Base-by-base conservation (phyloP, 441 rosid species). In the Eruca vesicaria region DNA sequence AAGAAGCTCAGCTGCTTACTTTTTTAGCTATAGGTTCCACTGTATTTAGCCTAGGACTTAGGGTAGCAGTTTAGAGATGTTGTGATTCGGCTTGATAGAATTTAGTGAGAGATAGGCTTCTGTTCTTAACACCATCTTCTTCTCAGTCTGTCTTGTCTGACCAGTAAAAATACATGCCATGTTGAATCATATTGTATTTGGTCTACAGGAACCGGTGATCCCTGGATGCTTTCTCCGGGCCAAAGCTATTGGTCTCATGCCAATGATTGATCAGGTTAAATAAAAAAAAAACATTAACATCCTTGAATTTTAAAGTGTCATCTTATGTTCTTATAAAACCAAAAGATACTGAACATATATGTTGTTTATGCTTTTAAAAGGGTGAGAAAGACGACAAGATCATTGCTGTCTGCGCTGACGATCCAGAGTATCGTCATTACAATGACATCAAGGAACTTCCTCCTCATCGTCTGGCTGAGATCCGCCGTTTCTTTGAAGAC, bases 181-280 rank as follows among this genome's bases (percentile, higher is more conserved):
- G 20, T 66, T n/a, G 66, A 67, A 71, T 61, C 48, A 29, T 41
- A 14, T 69, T 67, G 35, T 9, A 4, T 59, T 50, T 61, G 11
- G 31, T 16, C 7, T 31, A 48, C 84, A 89, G 94, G 94, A 89
- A 73, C 94, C 92, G 2, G 94, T 89, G 83, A 82, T 86, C 72
- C 94, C 94, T 41, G 92, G 94, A 70, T 87, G 94, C 83, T 89
- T 87, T 79, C 94, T 89, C 63, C 85, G 94, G 26, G 92, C 92
- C 65, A 89, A 87, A 80, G 94, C 94, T 45, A 87, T 89, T 28
- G 94, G 94, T 69, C 83, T 89, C 48, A 89, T 89, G 94, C 94
- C 94, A 72, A 89, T 89, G 94, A 89, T 89, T 52, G 94, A 89
- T 67, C 94, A 89, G 87, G 99, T 94, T 81, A 26, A n/a, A 58